Conservation (phyloP, 768 basidiomycete species). For the Rhizopogon salebrosus region DNA sequence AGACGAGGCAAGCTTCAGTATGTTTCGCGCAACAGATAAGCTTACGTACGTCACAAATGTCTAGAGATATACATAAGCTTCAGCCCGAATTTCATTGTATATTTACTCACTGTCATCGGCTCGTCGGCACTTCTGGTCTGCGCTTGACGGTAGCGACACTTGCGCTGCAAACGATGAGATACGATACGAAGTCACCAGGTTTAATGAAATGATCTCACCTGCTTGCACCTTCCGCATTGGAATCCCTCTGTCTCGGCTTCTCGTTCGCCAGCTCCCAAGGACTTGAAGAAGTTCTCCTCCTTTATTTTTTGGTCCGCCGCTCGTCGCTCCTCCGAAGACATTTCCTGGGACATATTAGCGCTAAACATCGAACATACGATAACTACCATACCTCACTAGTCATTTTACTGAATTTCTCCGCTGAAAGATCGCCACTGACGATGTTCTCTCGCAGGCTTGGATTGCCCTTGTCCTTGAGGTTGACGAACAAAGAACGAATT, state of each 20-base stretch:
- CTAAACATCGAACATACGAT: neutral
- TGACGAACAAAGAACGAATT: constrained; percentile 85
- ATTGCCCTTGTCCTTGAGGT: constrained; percentile 94
- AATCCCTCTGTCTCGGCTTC: constrained; percentile 97
- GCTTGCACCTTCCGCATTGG: constrained; percentile 94
- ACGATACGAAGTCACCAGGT: neutral
- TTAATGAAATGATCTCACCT: constrained; percentile 38
- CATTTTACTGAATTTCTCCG: constrained; percentile 74
- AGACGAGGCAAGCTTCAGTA: neutral
- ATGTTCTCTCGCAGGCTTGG: constrained; percentile 80
- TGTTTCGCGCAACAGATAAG: neutral
- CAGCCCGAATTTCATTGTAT: neutral
- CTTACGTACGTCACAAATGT: constrained; percentile 80
- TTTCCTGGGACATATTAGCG: constrained; percentile 54
- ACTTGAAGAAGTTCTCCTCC: constrained; percentile 85
- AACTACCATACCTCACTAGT: constrained; percentile 54
- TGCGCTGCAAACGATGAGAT: constrained; percentile 41
- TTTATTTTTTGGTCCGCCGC: constrained; percentile 78
- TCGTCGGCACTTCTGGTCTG: constrained; percentile 98
- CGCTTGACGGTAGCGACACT: constrained; percentile 91
- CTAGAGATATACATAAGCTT: constrained; percentile 28
- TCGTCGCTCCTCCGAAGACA: constrained; percentile 92
- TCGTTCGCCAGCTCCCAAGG: constrained; percentile 82
- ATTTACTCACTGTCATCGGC: constrained; percentile 83
- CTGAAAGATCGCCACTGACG: constrained; percentile 72